phyloP scores from a whole-genome alignment of 345 rosid species.

The Psidium guajava region DNA sequence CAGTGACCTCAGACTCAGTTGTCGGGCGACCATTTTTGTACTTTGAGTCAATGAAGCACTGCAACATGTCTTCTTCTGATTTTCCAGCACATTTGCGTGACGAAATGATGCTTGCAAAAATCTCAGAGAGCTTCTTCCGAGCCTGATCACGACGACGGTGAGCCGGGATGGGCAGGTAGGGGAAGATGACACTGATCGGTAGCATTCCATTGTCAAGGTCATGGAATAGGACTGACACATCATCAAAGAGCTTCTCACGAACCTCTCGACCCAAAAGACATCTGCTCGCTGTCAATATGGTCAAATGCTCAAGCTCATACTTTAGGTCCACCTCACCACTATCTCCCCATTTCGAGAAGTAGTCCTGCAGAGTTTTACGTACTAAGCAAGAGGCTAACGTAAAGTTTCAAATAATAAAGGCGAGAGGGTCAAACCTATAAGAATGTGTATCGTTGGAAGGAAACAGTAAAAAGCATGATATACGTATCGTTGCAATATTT shows the following conservation, averaged over 20 bases:
- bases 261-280: slow-evolving; percentile 90
- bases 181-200: slow-evolving; percentile 89
- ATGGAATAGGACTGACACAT: slow-evolving; percentile 88
- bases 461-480: background rate
- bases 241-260: slow-evolving; percentile 89
- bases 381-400: background rate
- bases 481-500: background rate
- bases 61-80: slow-evolving; percentile 89
- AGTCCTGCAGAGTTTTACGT: slow-evolving; percentile 43
- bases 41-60: slow-evolving; percentile 91
- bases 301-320: slow-evolving; percentile 83
- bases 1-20: slow-evolving; percentile 79
- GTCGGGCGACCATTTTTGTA: slow-evolving; percentile 88
- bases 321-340: slow-evolving; percentile 88
- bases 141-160: slow-evolving; percentile 90
- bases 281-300: slow-evolving; percentile 97
- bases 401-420: background rate
- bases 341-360: slow-evolving; percentile 93
- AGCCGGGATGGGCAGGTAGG: slow-evolving; percentile 89
- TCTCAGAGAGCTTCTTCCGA: slow-evolving; percentile 65
- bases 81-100: slow-evolving; percentile 63
- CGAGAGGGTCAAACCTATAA: background rate
- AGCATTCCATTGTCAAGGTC: slow-evolving; percentile 98
- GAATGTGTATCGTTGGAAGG: background rate
- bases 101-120: slow-evolving; percentile 63